Evolutionary conservation across 2,329 filamentous ascomycete genomes (phyloP), one percentile per base, ranked within the genome.

Genomic region (Thielaviopsis musarum): DNA sequence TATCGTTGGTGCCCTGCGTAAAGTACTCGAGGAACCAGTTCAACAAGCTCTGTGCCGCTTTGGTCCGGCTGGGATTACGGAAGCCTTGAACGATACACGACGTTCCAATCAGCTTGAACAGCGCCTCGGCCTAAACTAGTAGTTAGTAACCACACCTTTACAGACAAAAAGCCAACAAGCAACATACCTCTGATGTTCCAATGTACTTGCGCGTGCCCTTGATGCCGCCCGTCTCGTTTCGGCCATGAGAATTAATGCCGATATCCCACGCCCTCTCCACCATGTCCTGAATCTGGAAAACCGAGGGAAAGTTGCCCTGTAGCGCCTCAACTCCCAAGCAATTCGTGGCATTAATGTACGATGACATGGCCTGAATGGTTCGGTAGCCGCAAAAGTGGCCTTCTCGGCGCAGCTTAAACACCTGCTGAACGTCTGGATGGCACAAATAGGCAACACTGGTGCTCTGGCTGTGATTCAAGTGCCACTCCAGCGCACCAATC

Each of bases 361-460:
- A 91, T 15, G 85, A 74, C 65, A 96, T 71, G 83, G 94, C 94
- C 69, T 97, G 93, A 34, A 95, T 94, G 67, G 95, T 97, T 49
- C 91, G 81, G 69, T 96, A 97, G 3, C 91, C 91, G 68, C 91
- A 97, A 69, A 97, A 97, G 5, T 89, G 87, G 78, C 82, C 82
- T 72, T 95, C 91, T 62, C 75, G 77, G n/a, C 77, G 79, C 57
- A 94, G 76, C 66, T 95, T 95, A 57, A 87, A 88, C 26, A 97
- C 78, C 66, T 96, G 91, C 55, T 83, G 77, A 0, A 89, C 85
- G 54, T 77, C 75, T 1, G 85, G 79, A 66, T 90, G 83, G 69
- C 91, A 96, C 38, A 95, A 74, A 66, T 90, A 95, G 5, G 88
- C 87, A 63, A 81, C 81, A 58, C 80, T 74, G 1, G 88, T 86